A percentile compares a stretch with the other conserved stretches of the same genome.
Evolutionary conservation across 2,329 filamentous ascomycete genomes (phyloP).

Genomic region (Cladosporium oxysporum): DNA sequence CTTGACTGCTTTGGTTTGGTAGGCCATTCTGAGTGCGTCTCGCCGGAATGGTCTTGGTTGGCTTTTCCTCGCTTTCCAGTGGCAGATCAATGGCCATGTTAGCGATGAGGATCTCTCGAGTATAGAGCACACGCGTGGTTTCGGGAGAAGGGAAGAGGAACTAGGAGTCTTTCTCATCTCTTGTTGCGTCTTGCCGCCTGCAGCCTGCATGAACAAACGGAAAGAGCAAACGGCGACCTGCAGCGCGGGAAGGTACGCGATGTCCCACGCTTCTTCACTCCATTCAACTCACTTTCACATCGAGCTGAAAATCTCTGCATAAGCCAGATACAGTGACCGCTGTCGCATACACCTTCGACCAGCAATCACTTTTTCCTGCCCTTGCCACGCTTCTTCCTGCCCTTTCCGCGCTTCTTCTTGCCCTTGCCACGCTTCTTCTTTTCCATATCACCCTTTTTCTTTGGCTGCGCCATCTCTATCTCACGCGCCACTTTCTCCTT

Average conservation of each 20-base stretch:
- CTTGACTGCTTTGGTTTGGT: neutral
- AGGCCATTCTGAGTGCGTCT: neutral
- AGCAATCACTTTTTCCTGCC: conserved; percentile 20
- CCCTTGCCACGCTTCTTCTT: conserved; percentile 9
- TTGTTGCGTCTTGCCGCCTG: neutral
- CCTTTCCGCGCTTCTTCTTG: neutral
- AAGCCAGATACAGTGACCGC: neutral
- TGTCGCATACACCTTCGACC: neutral
- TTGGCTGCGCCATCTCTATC: neutral
- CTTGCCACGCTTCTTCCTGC: conserved; percentile 8
- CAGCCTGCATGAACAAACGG: neutral
- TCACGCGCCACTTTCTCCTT: neutral
- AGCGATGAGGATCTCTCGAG: neutral
- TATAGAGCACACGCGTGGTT: too few relatives aligned
- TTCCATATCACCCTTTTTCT: conserved; percentile 18
- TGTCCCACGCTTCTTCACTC: too few relatives aligned
- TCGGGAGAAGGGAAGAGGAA: too few relatives aligned
- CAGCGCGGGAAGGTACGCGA: neutral
- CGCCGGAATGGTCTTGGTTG: neutral
- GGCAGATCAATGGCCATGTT: neutral
- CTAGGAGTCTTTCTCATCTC: neutral
- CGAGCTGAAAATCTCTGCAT: neutral
- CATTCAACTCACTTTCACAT: neutral
- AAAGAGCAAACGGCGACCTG: neutral
- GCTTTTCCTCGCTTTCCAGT: neutral